Conservation (phyloP, 805 yeast species). For the Isabelozyma pseudorhagii region DNA sequence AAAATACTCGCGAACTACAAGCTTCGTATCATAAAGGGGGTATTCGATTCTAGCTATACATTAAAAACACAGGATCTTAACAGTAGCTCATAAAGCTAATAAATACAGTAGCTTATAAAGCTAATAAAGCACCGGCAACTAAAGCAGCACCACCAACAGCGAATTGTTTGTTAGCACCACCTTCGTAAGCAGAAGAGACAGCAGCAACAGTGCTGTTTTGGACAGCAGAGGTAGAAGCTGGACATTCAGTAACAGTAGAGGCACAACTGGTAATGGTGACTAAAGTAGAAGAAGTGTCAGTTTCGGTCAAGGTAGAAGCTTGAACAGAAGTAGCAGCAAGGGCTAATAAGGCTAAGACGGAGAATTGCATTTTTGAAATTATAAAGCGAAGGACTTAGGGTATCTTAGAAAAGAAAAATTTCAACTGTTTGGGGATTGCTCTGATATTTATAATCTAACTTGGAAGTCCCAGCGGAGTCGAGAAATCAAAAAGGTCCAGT, state of each 20-base stretch:
- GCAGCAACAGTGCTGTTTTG: conserved; percentile 12
- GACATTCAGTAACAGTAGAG: conserved; percentile 41
- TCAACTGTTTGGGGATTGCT: not conserved
- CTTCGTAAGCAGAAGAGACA: conserved; percentile 24
- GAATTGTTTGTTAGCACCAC: conserved; percentile 28
- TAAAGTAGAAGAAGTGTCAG: conserved; percentile 30
- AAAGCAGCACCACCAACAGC: conserved; percentile 48
- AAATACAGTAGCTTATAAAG: conserved; percentile 43
- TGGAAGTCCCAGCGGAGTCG: not conserved
- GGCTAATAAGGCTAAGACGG: conserved; percentile 33
- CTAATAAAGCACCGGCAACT: conserved; percentile 54
- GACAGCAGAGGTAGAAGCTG: conserved; percentile 19
- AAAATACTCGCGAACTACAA: too few species aligned
- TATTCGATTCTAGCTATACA: not conserved
- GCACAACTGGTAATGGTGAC: conserved; percentile 43
- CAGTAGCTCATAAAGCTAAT: not conserved
- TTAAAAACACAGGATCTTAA: not conserved
- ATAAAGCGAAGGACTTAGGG: not conserved
- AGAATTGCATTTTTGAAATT: conserved; percentile 1
- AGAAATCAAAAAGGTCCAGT: not conserved
- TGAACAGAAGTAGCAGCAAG: conserved; percentile 21
- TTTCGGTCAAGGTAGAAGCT: conserved; percentile 27
- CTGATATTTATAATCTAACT: not conserved
- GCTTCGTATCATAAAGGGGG: not conserved
- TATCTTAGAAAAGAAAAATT: not conserved